Percentiles rank a stretch among this genome's conserved stretches.
These are phyloP conservation scores for Trametes cubensis DNA, from an alignment of 768 basidiomycete genomes.

Conservation along the genomic window DNA sequence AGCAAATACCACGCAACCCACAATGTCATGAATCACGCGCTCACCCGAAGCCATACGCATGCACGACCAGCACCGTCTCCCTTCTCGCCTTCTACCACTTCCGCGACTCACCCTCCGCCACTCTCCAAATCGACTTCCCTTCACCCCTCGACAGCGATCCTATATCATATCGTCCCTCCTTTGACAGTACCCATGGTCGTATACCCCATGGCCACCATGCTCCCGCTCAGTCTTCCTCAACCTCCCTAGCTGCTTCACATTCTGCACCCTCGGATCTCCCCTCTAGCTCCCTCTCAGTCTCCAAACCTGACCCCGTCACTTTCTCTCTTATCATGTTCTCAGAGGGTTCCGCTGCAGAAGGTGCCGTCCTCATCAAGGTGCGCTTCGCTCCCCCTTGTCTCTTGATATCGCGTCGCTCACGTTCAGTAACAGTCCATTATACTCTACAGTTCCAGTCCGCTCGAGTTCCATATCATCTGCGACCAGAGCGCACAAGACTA, in stretches of 20 bases:
- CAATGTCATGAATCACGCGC: conserved; percentile 22
- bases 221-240: not conserved
- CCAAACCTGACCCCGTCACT: conserved; percentile 37
- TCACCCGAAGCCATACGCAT: conserved; percentile 66
- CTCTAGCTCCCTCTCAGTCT: not conserved
- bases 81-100: conserved; percentile 18
- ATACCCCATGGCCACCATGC: conserved; percentile 13
- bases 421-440: conserved; percentile 28
- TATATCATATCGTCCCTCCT: conserved; percentile 5
- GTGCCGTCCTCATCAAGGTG: conserved; percentile 47
- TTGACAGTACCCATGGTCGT: not conserved
- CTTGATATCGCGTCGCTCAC: not conserved
- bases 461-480: conserved; percentile 39
- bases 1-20: not conserved
- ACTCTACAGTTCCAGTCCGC: conserved; percentile 25
- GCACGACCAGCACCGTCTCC: conserved; percentile 35
- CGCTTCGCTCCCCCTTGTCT: conserved; percentile 11
- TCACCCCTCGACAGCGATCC: conserved; percentile 1
- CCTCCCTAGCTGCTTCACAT: not conserved
- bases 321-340: conserved; percentile 51
- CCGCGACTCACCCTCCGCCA: not conserved
- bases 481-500: conserved; percentile 45
- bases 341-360: conserved; percentile 44
- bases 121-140: not conserved
- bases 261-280: not conserved